Evolutionary conservation across 495 filamentous ascomycete genomes (phyloP).

Genomic region (Rhypophila decipiens): DNA sequence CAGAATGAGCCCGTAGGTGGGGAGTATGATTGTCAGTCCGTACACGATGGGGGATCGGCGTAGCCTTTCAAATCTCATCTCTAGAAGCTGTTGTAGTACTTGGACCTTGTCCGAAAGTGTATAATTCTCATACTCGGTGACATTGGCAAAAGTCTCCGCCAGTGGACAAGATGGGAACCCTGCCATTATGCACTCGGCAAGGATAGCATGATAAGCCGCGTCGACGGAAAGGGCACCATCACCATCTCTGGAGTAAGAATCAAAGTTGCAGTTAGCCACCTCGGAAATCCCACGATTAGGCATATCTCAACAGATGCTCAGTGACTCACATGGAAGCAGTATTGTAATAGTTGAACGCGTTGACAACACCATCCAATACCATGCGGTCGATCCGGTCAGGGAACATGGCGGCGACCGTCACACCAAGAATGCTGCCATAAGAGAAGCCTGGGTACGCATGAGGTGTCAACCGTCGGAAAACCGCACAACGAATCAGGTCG

Average conservation of each 20-base stretch:
- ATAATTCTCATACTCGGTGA: no score
- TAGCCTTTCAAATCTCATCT: no score
- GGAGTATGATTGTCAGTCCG: neutral
- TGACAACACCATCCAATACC: constrained; percentile 29
- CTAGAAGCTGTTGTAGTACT: no score
- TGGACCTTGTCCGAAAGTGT: no score
- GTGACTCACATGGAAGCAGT: neutral
- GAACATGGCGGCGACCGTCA: constrained; percentile 39
- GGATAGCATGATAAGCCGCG: constrained; percentile 1
- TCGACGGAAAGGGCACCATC: neutral
- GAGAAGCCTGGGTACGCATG: constrained; percentile 39
- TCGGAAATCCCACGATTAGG: no score
- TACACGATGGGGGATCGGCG: neutral
- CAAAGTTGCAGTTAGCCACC: no score
- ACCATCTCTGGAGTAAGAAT: neutral
- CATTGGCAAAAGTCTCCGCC: neutral
- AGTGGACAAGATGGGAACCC: constrained; percentile 1
- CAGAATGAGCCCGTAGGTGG: no score
- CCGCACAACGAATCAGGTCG: neutral
- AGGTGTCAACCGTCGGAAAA: neutral
- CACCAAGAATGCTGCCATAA: constrained; percentile 53
- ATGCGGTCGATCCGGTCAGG: constrained; percentile 30
- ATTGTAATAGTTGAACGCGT: constrained; percentile 30
- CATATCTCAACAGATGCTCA: no score
- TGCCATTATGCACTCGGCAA: neutral